Conservation (phyloP, 176 grass and related monocot species). For the Pontederia crassipes region DNA sequence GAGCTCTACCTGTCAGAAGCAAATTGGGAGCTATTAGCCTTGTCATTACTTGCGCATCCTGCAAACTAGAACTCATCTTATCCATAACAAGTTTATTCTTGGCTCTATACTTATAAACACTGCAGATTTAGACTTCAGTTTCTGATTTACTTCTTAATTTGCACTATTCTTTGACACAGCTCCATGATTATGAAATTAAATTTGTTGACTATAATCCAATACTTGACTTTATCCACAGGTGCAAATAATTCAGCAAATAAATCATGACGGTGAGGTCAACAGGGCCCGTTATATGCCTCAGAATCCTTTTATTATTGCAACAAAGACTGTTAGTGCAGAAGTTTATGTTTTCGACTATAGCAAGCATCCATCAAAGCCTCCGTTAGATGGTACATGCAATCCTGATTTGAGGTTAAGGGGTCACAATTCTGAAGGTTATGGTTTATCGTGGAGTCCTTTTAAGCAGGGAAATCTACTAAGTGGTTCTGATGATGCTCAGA, state of each 20-base stretch:
- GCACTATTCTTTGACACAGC: not conserved
- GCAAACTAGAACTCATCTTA: too few relatives aligned
- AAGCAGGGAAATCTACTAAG: constrained; percentile 94
- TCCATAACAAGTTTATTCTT: too few relatives aligned
- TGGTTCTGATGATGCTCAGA: constrained; percentile 95
- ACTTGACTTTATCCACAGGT: constrained; percentile 43
- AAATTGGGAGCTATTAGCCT: too few relatives aligned
- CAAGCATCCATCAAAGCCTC: constrained; percentile 96
- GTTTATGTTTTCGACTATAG: constrained; percentile 98
- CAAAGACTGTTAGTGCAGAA: constrained; percentile 91
- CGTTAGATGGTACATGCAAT: constrained; percentile 78
- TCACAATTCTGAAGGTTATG: constrained; percentile 95
- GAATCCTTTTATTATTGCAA: constrained; percentile 96
- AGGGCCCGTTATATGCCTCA: constrained; percentile 98
- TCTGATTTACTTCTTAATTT: not conserved
- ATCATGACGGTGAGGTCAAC: constrained; percentile 96
- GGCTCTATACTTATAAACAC: too few relatives aligned
- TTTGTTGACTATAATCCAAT: not conserved
- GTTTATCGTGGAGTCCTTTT: constrained; percentile 90
- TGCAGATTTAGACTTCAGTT: too few relatives aligned
- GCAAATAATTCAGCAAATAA: constrained; percentile 99
- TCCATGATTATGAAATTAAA: not conserved
- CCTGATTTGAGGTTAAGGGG: constrained; percentile 92
- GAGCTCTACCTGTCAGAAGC: too few relatives aligned
- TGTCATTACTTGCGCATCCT: too few relatives aligned